phyloP scores from a whole-genome alignment of 495 filamentous ascomycete species.

The Neurospora sp. region DNA sequence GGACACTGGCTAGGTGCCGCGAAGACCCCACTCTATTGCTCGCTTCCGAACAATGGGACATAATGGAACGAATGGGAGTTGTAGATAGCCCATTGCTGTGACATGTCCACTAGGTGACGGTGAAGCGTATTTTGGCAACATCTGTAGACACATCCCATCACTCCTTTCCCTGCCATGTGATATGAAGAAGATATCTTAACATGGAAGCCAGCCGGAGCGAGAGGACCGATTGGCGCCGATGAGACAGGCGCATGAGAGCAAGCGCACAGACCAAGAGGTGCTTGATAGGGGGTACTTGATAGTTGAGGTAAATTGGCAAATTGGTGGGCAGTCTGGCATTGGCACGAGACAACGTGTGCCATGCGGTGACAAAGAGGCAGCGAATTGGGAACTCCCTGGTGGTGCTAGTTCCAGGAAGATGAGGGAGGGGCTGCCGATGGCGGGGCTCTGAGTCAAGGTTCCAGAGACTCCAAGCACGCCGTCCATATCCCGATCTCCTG shows the following conservation, averaged over 20 bases:
- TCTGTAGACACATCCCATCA: neutral
- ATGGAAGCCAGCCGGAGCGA: neutral
- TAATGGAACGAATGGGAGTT: neutral
- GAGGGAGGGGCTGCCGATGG: slow-evolving; percentile 4
- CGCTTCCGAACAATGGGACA: neutral
- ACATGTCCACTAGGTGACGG: neutral
- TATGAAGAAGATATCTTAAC: neutral
- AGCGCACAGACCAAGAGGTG: neutral
- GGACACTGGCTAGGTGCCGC: neutral
- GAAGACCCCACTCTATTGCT: neutral
- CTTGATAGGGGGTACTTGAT: neutral
- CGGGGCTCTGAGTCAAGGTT: slow-evolving; percentile 14
- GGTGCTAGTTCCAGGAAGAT: slow-evolving; percentile 3
- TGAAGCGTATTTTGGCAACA: neutral
- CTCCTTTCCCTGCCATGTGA: neutral
- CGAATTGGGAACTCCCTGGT: neutral
- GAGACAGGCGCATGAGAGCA: neutral
- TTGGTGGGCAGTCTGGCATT: neutral
- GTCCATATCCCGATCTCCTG: neutral
- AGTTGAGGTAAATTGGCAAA: neutral
- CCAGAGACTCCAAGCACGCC: neutral
- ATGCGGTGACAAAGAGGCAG: neutral
- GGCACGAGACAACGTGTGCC: slow-evolving; percentile 5
- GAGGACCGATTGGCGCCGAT: neutral
- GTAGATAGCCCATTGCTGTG: neutral